phyloP scores from a whole-genome alignment of 768 basidiomycete genomes.

The Lentinula aciculospora region DNA sequence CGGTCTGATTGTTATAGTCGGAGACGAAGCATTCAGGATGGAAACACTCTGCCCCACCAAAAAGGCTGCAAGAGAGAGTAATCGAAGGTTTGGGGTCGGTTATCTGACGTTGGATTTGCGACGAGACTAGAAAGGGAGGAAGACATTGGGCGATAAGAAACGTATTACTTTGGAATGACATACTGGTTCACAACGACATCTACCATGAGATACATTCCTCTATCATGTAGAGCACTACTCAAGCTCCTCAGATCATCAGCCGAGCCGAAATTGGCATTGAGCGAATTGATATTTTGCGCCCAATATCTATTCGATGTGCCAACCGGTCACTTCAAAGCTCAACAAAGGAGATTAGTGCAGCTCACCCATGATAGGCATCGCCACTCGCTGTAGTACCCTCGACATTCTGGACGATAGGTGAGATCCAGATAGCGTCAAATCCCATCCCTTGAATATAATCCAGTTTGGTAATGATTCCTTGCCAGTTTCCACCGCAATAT shows the following conservation, averaged over 20 bases:
- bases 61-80: conserved; percentile 23
- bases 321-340: not conserved
- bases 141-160: not conserved
- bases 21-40: conserved; percentile 65
- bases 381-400: conserved; percentile 55
- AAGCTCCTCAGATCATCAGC: conserved; percentile 67
- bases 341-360: conserved; percentile 10
- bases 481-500: conserved; percentile 71
- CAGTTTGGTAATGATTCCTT: conserved; percentile 53
- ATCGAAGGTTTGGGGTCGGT: conserved; percentile 18
- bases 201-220: conserved; percentile 63
- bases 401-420: conserved; percentile 63
- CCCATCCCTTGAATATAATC: conserved; percentile 74
- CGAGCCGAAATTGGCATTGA: conserved; percentile 71
- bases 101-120: conserved; percentile 10
- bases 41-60: conserved; percentile 27
- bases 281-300: conserved; percentile 48
- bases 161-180: conserved; percentile 14
- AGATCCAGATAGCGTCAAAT: conserved; percentile 77
- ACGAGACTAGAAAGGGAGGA: conserved; percentile 12
- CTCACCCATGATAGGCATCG: conserved; percentile 71
- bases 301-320: conserved; percentile 22
- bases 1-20: conserved; percentile 53
- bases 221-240: conserved; percentile 58
- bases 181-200: conserved; percentile 77